Base-by-base conservation (phyloP, 2,329 filamentous ascomycete species). In the Pyricularia grisea region DNA sequence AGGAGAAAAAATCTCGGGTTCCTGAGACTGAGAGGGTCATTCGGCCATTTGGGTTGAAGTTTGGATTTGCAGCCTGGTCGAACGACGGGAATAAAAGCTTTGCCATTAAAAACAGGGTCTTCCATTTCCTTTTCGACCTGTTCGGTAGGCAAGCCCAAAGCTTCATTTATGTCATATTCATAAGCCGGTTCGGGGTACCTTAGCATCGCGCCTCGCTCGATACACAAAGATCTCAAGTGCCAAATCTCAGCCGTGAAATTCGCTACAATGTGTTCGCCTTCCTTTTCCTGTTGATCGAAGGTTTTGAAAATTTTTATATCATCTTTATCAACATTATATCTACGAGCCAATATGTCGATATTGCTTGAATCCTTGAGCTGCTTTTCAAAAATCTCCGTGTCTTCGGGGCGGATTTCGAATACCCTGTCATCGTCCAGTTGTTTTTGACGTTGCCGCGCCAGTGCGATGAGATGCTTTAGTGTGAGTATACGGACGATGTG, bases 231-330 rank as follows among this genome's bases (percentile, higher is more conserved):
- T 68, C 77, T 78, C 7, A 86, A 76, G 2, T 72, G 70, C 7
- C 70, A 71, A 4, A 81, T 79, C 67, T 77, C 73, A 4, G 74
- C 71, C 14, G 78, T 76, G 23, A 79, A 76, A 10, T 72, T 71
- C 5, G 76, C 73, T 12, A 84, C 33, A 30, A 30, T 20, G 75
- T 12, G 71, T 10, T 71, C 73, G 71, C 80, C 79, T 50, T 74
- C 74, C 33, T 73, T 70, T 66, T 81, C 76, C n/a, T 81, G 74
- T 0, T 72, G 60, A 0, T 79, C 77, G 66, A 82, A 85, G 20
- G 81, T 77, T 25, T 75, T 74, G 4, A 85, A 75, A 71, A 84
- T 84, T 10, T 83, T 80, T 4, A 78, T 69, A 60, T 83, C 80
- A 5, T 81, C 79, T 27, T 77, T 73, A 28, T 75, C 76, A 66